A percentile compares a stretch with the other conserved stretches of the same genome.
Evolutionary conservation across 441 rosid genomes (phyloP).

Genomic region (Erodium moschatum): DNA sequence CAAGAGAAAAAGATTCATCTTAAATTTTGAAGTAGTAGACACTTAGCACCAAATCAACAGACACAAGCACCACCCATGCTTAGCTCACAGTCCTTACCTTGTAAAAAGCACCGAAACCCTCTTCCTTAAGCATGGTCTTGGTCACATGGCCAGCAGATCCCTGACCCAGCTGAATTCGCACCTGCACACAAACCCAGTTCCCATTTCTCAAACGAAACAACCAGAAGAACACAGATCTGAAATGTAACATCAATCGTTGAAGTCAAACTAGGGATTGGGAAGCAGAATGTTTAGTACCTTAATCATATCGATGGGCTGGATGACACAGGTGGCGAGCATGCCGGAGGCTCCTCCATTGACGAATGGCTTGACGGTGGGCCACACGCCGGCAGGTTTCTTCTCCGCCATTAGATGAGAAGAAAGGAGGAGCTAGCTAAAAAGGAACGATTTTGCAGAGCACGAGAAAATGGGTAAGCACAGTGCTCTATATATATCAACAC

Average conservation of each 20-base stretch:
- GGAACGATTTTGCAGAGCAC: neutral
- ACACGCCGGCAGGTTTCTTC: slow-evolving; percentile 58
- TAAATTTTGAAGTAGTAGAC: neutral
- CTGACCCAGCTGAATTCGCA: slow-evolving; percentile 94
- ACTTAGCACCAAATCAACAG: slow-evolving; percentile 15
- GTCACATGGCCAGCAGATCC: slow-evolving; percentile 84
- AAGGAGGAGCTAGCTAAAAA: neutral
- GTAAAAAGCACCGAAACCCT: slow-evolving; percentile 82
- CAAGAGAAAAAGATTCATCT: slow-evolving; percentile 1
- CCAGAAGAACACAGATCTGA: slow-evolving; percentile 35
- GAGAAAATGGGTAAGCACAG: neutral
- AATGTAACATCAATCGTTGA: neutral
- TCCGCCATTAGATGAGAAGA: slow-evolving; percentile 19
- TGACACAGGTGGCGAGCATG: slow-evolving; percentile 96
- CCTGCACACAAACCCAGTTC: slow-evolving; percentile 37
- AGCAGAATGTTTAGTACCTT: slow-evolving; percentile 50
- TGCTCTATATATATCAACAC: neutral
- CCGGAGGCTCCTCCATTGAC: slow-evolving; percentile 95
- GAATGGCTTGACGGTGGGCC: slow-evolving; percentile 82
- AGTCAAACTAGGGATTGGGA: neutral
- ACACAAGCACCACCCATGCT: neutral
- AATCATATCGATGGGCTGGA: slow-evolving; percentile 93
- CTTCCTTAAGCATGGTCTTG: slow-evolving; percentile 70
- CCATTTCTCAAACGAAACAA: neutral
- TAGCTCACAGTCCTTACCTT: slow-evolving; percentile 37